phyloP scores from a whole-genome alignment of 2,329 filamentous ascomycete genomes.

The Botryotinia globosa region DNA sequence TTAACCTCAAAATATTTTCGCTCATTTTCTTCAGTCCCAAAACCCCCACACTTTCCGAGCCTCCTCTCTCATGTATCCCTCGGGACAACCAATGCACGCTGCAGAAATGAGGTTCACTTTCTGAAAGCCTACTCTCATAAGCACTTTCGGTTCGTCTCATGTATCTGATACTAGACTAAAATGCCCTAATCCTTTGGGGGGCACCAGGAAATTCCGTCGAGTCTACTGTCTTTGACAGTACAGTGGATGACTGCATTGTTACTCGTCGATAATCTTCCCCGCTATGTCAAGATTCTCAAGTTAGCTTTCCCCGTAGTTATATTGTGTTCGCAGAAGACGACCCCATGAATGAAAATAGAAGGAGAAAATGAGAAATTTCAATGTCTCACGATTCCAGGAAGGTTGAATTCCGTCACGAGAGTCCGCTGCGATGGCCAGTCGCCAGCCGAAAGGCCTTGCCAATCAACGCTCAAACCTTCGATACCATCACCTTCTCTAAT shows the following conservation, averaged over 20 bases:
- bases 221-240: not conserved
- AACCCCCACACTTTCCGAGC: not conserved
- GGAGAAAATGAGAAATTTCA: not conserved
- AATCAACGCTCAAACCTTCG: not conserved
- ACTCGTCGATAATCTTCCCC: not conserved
- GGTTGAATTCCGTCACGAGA: not conserved
- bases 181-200: not conserved
- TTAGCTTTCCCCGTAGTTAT: not conserved
- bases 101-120: not conserved
- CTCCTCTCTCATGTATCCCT: not conserved
- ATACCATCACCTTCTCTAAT: slow-evolving; percentile 1
- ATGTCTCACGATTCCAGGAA: not conserved
- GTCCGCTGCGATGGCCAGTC: not conserved
- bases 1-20: not conserved
- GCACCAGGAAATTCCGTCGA: not conserved
- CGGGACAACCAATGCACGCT: not conserved
- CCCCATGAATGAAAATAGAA: not conserved
- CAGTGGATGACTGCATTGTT: not conserved
- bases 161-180: not conserved
- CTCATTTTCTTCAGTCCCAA: no score
- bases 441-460: not conserved
- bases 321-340: not conserved
- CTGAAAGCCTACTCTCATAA: not conserved
- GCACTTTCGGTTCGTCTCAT: not conserved
- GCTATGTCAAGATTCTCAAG: not conserved